Evolutionary conservation across 192 early-diverging fungal genomes (phyloP).

Genomic region (Ramicandelaber brevisporus): DNA sequence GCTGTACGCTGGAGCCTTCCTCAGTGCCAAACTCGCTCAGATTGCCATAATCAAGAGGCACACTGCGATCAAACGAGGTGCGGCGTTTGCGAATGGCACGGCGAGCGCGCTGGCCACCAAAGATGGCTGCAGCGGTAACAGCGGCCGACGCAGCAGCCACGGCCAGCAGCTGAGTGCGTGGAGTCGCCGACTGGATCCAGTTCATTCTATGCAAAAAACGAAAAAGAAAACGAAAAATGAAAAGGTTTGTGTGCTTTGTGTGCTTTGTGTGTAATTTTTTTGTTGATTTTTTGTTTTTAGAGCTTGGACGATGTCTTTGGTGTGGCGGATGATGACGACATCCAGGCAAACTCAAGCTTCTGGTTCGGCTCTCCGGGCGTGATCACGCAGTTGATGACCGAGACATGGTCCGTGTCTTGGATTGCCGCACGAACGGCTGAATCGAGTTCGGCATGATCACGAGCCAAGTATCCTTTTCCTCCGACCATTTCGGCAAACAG

Average conservation of each 20-base stretch:
- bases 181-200: no score
- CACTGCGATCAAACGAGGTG: constrained; percentile 1
- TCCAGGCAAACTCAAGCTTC: constrained; percentile 9
- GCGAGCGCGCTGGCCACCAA: constrained; percentile 19
- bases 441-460: constrained; percentile 24
- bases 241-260: no score
- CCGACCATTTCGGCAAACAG: constrained; percentile 37
- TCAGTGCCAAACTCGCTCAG: neutral
- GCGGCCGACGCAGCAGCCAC: constrained; percentile 37
- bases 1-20: neutral
- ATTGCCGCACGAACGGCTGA: constrained; percentile 19
- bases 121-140: constrained; percentile 27
- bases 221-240: no score
- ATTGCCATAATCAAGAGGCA: neutral
- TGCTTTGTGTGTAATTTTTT: no score
- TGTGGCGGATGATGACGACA: no score
- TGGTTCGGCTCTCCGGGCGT: constrained; percentile 27
- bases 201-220: no score
- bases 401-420: constrained; percentile 11
- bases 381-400: constrained; percentile 42
- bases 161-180: constrained; percentile 14
- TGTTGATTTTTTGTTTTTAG: no score
- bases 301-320: no score
- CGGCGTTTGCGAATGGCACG: constrained; percentile 5
- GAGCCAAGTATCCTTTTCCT: constrained; percentile 25